Base-by-base conservation (phyloP, 805 yeast species). In the Metschnikowia aberdeeniae region DNA sequence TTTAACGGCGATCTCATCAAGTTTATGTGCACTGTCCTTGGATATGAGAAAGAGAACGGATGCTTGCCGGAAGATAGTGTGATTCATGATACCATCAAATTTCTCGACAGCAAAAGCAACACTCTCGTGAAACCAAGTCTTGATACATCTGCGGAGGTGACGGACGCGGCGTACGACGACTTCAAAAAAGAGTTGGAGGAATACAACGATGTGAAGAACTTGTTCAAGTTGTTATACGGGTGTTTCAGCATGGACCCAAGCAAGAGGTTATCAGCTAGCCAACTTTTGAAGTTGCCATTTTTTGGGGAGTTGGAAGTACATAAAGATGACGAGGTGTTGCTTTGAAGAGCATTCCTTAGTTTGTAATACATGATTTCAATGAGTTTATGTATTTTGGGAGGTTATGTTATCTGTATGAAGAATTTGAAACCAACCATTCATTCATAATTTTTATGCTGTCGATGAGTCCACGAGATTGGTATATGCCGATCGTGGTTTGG, bases 61-160 rank as follows among this genome's bases (percentile, higher is more conserved):
- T 80, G 89, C 2, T 65, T 86, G 38, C 89, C 92, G 2, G 73
- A 68, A 2, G 88, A 84, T 57, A 81, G 89, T 40, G 84, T 85
- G n/a, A 81, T 84, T 1, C 72, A 73, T 63, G 90, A 86, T 53
- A 75, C 87, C 0, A 63, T 82, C 36, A 65, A 67, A 32, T 77
- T 77, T 36, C 62, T 80, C 38, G 76, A 73, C 50, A 67, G 63
- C 30, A 62, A 61, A 42, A 77, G 75, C 1, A 66, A 61, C 42
- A 53, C 50, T 30, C 60, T 70, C 31, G 50, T 55, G 4, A 60
- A 58, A 45, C 69, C 72, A 3, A 27, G 33, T 6, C 47, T 44
- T 9, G 49, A 48, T 6, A 46, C 47, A 3, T 29, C 38, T 8
- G 57, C 50, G 11, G 54, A 50, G 9, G 55, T 42, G 11, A 44